These are phyloP conservation scores for Blumeriella jaapii DNA, from an alignment of 2,329 filamentous ascomycete species.

Conservation along the genomic window DNA sequence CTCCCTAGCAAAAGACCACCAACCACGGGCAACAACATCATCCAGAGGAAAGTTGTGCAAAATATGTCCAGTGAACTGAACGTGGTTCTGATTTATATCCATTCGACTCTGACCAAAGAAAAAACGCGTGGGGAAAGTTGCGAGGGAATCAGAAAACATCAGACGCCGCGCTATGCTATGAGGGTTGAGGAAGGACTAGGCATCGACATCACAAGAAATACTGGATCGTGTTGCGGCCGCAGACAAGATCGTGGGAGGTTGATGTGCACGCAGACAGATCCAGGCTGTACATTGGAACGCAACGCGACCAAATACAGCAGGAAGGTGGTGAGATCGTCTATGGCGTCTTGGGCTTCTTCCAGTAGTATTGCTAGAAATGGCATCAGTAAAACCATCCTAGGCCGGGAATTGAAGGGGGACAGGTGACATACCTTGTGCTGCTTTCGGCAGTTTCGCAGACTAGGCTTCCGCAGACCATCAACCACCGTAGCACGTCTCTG, in stretches of 20 bases:
- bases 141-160: too few species aligned
- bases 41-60: too few species aligned
- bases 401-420: conserved; percentile 1
- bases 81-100: too few species aligned
- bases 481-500: conserved; percentile 73
- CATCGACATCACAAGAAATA: conserved; percentile 9
- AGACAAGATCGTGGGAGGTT: conserved; percentile 7
- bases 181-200: conserved; percentile 15
- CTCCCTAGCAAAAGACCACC: too few species aligned
- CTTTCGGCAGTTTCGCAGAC: conserved; percentile 80
- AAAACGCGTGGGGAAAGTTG: too few species aligned
- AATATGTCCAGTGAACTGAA: too few species aligned
- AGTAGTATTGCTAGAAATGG: conserved; percentile 52
- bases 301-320: conserved; percentile 2
- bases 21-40: too few species aligned
- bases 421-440: conserved; percentile 74
- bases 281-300: too few species aligned
- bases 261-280: too few species aligned
- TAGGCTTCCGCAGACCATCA: conserved; percentile 77
- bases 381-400: conserved; percentile 13
- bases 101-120: too few species aligned
- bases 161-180: conserved; percentile 24
- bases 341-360: conserved; percentile 52
- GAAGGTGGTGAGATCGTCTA: conserved; percentile 24
- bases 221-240: conserved; percentile 12